Evolutionary conservation across 768 basidiomycete genomes (phyloP).

Genomic region (Calocera cornea): DNA sequence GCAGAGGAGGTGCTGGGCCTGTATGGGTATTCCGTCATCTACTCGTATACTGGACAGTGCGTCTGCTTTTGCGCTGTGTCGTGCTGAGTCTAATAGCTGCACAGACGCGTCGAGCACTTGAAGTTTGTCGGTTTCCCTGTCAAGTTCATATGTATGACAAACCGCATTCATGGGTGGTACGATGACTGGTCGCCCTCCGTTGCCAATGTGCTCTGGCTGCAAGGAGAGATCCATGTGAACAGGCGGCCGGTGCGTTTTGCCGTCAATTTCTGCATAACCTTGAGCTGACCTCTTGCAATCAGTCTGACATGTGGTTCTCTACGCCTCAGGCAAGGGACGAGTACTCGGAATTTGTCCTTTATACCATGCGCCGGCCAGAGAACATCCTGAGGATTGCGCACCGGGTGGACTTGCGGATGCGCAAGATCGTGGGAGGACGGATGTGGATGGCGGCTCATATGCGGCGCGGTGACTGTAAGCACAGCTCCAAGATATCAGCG

Average conservation of each 20-base stretch:
- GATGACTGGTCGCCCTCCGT: neutral
- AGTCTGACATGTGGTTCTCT: neutral
- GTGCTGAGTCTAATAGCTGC: neutral
- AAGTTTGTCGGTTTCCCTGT: constrained; percentile 8
- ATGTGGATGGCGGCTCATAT: constrained; percentile 9
- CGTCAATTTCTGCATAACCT: neutral
- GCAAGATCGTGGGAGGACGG: constrained; percentile 3
- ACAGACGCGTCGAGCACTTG: constrained; percentile 2
- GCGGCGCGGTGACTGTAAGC: constrained; percentile 10
- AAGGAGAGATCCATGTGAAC: constrained; percentile 8
- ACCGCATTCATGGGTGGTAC: constrained; percentile 4
- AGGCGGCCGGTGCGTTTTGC: constrained; percentile 3
- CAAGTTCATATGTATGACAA: neutral
- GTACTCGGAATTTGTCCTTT: neutral
- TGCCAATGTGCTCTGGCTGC: constrained; percentile 5
- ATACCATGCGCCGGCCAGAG: neutral
- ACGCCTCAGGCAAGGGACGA: neutral
- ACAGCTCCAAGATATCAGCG: neutral
- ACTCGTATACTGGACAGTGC: constrained; percentile 9
- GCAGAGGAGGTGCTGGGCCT: neutral
- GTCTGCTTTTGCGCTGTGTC: neutral
- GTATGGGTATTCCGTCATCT: constrained; percentile 7
- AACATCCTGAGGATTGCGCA: constrained; percentile 5
- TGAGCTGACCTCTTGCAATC: neutral
- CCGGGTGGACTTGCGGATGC: constrained; percentile 3